phyloP scores from a whole-genome alignment of 371 early-diverging fungal genomes.

The Batkoa obscura region DNA sequence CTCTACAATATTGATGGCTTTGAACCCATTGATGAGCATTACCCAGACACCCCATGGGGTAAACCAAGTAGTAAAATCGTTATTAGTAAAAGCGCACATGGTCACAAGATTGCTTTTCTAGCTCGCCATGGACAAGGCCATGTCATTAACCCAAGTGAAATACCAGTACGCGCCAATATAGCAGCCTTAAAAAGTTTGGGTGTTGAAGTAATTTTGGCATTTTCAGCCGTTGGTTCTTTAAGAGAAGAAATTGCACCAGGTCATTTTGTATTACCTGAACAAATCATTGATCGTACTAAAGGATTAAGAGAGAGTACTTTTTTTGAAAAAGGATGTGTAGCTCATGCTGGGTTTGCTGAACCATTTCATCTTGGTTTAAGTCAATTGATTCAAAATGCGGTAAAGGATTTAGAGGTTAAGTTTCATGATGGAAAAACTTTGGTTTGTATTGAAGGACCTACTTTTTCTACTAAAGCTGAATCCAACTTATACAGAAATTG shows the following conservation, averaged over 20 bases:
- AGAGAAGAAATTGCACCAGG: slow-evolving; percentile 82
- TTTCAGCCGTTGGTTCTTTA: slow-evolving; percentile 84
- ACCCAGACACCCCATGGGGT: slow-evolving; percentile 90
- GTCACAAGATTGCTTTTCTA: slow-evolving; percentile 81
- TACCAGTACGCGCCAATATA: slow-evolving; percentile 89
- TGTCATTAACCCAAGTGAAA: slow-evolving; percentile 62
- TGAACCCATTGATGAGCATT: slow-evolving; percentile 57
- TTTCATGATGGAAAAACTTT: slow-evolving; percentile 68
- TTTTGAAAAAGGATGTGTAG: slow-evolving; percentile 83
- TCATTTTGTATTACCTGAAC: slow-evolving; percentile 84
- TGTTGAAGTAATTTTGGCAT: slow-evolving; percentile 80
- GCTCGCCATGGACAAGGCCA: slow-evolving; percentile 92
- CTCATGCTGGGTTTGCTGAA: slow-evolving; percentile 82
- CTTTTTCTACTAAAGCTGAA: slow-evolving; percentile 92
- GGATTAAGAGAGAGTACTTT: slow-evolving; percentile 66
- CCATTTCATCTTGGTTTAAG: slow-evolving; percentile 74
- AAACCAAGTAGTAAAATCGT: slow-evolving; percentile 52
- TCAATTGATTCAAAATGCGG: slow-evolving; percentile 30
- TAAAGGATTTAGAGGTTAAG: slow-evolving; percentile 14
- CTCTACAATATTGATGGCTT: slow-evolving; percentile 83
- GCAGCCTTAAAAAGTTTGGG: slow-evolving; percentile 90
- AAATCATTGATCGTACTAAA: slow-evolving; percentile 92
- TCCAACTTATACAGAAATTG: slow-evolving; percentile 86
- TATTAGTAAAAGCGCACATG: slow-evolving; percentile 45
- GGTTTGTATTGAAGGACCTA: slow-evolving; percentile 94